phyloP scores from a whole-genome alignment of 352 stramenopile genomes.

The Saprolegnia diclina region DNA sequence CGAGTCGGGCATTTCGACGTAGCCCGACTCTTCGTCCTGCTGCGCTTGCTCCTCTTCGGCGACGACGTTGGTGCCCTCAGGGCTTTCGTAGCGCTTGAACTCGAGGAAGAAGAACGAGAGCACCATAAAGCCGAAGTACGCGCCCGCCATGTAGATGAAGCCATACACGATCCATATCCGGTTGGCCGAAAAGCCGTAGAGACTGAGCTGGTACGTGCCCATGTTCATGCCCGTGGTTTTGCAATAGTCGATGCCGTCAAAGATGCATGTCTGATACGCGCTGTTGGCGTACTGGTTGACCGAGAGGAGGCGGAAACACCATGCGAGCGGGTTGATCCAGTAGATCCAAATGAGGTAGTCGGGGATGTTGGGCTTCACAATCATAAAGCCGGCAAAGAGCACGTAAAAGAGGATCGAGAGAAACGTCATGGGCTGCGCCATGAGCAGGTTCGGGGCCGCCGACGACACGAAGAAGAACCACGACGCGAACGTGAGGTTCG shows the following conservation, averaged over 20 bases:
- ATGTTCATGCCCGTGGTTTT: constrained; percentile 38
- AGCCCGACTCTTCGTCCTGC: constrained; percentile 23
- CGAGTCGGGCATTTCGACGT: constrained; percentile 31
- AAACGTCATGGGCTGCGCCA: constrained; percentile 28
- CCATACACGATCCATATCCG: constrained; percentile 42
- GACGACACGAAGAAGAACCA: constrained; percentile 29
- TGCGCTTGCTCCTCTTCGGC: constrained; percentile 28
- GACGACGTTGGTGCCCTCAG: constrained; percentile 40
- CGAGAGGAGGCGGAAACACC: constrained; percentile 25
- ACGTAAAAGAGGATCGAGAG: constrained; percentile 30
- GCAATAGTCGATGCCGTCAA: constrained; percentile 43
- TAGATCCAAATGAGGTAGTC: constrained; percentile 33
- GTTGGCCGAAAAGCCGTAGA: constrained; percentile 43
- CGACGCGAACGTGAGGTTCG: constrained; percentile 33
- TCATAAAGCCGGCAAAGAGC: constrained; percentile 31
- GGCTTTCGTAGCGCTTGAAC: constrained; percentile 53
- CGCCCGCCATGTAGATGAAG: constrained; percentile 40
- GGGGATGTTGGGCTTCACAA: constrained; percentile 28
- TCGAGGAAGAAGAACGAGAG: constrained; percentile 47
- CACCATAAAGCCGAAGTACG: constrained; percentile 54
- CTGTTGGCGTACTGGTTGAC: constrained; percentile 41
- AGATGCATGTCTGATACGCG: constrained; percentile 37
- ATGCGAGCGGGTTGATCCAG: constrained; percentile 34
- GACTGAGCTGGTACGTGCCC: constrained; percentile 42
- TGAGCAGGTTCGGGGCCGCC: constrained; percentile 19